Evolutionary conservation across 2,329 filamentous ascomycete genomes (phyloP).

Genomic region (Paracorniculantispora psalliotae): DNA sequence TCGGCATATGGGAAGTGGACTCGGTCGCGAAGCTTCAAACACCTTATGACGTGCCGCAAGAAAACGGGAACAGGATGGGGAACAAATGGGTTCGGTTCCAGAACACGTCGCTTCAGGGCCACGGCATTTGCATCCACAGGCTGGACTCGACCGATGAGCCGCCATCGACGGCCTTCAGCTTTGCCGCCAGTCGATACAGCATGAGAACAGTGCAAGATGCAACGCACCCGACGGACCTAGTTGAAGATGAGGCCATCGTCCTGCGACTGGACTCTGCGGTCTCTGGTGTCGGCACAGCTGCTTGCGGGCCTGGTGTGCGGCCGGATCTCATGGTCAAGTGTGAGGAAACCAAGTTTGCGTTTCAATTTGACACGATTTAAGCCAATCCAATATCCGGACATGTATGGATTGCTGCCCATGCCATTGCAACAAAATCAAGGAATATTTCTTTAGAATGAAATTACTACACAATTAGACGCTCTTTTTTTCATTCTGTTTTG

Average conservation of each 20-base stretch:
- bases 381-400: background rate
- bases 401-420: too few species aligned
- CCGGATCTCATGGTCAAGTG: slow-evolving; percentile 40
- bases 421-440: too few species aligned
- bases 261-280: slow-evolving; percentile 41
- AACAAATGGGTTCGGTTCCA: slow-evolving; percentile 49
- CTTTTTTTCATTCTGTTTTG: too few species aligned
- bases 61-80: slow-evolving; percentile 59
- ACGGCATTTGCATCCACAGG: slow-evolving; percentile 20
- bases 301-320: slow-evolving; percentile 44
- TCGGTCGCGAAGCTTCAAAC: slow-evolving; percentile 47
- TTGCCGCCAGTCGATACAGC: slow-evolving; percentile 51
- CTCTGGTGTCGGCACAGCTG: slow-evolving; percentile 45
- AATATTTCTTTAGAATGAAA: too few species aligned
- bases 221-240: slow-evolving; percentile 59
- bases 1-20: slow-evolving; percentile 42
- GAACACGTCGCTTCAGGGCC: slow-evolving; percentile 14
- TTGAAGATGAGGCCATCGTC: slow-evolving; percentile 40
- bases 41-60: slow-evolving; percentile 63
- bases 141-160: background rate
- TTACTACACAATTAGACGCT: too few species aligned
- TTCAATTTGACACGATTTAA: slow-evolving; percentile 30
- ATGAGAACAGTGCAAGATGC: slow-evolving; percentile 50
- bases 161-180: slow-evolving; percentile 40
- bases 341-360: slow-evolving; percentile 37